Percentiles rank a stretch among this genome's conserved stretches.
These are phyloP conservation scores for Diaporthe longicolla DNA, from an alignment of 2,329 filamentous ascomycete genomes.

Conservation along the genomic window DNA sequence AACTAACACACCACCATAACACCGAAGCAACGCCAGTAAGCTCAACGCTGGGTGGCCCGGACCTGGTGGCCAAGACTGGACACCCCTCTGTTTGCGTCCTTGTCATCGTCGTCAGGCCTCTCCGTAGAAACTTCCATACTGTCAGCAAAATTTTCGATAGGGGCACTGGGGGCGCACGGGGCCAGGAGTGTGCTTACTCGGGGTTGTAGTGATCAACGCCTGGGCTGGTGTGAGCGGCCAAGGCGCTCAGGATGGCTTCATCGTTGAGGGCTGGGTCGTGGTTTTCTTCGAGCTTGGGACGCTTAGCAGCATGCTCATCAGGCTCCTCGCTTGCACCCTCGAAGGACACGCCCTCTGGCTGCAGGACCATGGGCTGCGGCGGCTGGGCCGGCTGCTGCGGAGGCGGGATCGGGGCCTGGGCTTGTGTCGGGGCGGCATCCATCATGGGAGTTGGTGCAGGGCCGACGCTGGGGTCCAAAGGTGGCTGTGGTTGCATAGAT, in stretches of 20 bases:
- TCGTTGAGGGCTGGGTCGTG: conserved; percentile 59
- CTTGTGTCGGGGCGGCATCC: conserved; percentile 43
- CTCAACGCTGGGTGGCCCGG: conserved; percentile 19
- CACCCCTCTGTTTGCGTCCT: neutral
- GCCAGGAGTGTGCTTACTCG: conserved; percentile 55
- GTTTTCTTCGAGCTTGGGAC: conserved; percentile 55
- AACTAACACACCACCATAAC: conserved; percentile 19
- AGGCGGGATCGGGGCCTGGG: conserved; percentile 43
- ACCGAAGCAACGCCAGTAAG: conserved; percentile 34
- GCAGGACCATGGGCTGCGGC: conserved; percentile 49
- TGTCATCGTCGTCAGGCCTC: conserved; percentile 29
- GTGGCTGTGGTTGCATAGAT: conserved; percentile 42
- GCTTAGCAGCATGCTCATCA: conserved; percentile 57
- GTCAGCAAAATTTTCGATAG: conserved; percentile 12
- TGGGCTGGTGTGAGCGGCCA: conserved; percentile 60
- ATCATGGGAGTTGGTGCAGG: conserved; percentile 41
- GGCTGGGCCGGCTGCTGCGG: conserved; percentile 45
- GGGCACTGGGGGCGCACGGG: neutral
- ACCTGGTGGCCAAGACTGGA: neutral
- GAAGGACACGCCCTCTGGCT: conserved; percentile 45
- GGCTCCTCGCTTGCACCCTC: conserved; percentile 42
- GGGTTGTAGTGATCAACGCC: conserved; percentile 56
- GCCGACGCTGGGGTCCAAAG: conserved; percentile 42
- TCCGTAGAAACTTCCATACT: conserved; percentile 33
- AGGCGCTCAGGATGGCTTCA: conserved; percentile 61